Percentiles rank a stretch among this genome's conserved stretches.
phyloP scores from a whole-genome alignment of 352 stramenopile species.

The Phytophthora rubi region DNA sequence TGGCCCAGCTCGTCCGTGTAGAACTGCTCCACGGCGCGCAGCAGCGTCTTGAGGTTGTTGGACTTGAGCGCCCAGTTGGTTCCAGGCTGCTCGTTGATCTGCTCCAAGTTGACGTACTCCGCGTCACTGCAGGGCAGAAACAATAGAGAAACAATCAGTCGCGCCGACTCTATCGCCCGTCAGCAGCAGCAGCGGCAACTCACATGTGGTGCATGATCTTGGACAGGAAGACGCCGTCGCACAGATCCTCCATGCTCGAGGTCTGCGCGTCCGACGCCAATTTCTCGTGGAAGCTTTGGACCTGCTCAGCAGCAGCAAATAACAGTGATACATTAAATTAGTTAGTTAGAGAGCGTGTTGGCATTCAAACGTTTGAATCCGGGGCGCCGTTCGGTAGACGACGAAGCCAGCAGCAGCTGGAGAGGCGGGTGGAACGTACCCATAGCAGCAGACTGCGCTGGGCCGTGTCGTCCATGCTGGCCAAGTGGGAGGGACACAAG shows the following conservation, averaged over 20 bases:
- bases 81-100: conserved; percentile 64
- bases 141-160: conserved; percentile 16
- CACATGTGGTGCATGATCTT: conserved; percentile 90
- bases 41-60: conserved; percentile 83
- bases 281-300: conserved; percentile 77
- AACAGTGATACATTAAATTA: no score
- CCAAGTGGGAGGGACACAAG: no score
- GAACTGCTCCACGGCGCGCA: conserved; percentile 79
- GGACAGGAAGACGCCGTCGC: conserved; percentile 83
- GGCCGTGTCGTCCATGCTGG: conserved; percentile 71
- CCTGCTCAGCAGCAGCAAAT: conserved; percentile 35
- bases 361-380: conserved; percentile 22
- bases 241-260: conserved; percentile 59
- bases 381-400: no score
- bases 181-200: conserved; percentile 11
- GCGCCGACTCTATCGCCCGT: neutral
- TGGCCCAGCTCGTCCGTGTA: conserved; percentile 86
- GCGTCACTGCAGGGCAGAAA: conserved; percentile 51
- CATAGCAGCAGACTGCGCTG: conserved; percentile 79
- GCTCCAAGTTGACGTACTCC: conserved; percentile 82
- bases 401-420: no score
- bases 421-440: conserved; percentile 40
- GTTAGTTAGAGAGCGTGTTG: neutral
- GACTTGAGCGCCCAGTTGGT: conserved; percentile 80
- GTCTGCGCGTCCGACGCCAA: conserved; percentile 53